Base-by-base conservation (phyloP, 345 rosid genomes). In the Salix koriyanagi region DNA sequence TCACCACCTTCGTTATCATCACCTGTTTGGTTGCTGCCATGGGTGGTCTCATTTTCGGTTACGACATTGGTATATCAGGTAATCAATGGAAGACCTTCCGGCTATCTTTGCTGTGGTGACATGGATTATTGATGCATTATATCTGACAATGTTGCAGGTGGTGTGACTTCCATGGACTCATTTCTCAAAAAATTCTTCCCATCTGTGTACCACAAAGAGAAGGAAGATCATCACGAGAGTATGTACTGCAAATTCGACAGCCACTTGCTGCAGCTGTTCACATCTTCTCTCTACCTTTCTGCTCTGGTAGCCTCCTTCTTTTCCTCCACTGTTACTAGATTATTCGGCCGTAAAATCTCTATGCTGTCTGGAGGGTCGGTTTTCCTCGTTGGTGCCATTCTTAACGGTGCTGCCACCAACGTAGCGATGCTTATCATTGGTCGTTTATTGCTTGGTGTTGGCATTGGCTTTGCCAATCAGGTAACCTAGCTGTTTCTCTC, bases 21-120 rank as follows among this genome's bases (percentile, higher is more conserved):
- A 87, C 93, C 37, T 93, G 94, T 72, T 42, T 91, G 75, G 89
- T 91, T 26, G 94, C 94, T 3, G 94, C 96, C 69, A 82, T 85
- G 77, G 97, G 97, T 6, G 96, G 97, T 82, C 93, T 91, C 77
- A 82, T 93, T 70, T 91, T 93, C 65, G 94, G 96, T 44, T 93
- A 93, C 64, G 96, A 93, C 82, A 76, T 91, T 2, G 97, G 96
- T 10, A 91, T 92, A 81, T 92, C 93, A 79, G 93, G 94, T 89
- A 70, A 64, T 10, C 19, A 36, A 26, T 72, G 6, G 64, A 58
- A 23, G 15, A 58, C 15, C 64, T 58, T 58, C 26, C 11, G 10
- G 8, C 12, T 26, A 4, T 62, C 12, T 9, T 36, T 11, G 5
- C 4, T 23, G 28, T 11, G 11, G 28, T 23, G 62, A 23, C 28